Percentiles rank a stretch among this genome's conserved stretches.
Conservation (phyloP, 2,329 filamentous ascomycete genomes). For the Coniella vitis region DNA sequence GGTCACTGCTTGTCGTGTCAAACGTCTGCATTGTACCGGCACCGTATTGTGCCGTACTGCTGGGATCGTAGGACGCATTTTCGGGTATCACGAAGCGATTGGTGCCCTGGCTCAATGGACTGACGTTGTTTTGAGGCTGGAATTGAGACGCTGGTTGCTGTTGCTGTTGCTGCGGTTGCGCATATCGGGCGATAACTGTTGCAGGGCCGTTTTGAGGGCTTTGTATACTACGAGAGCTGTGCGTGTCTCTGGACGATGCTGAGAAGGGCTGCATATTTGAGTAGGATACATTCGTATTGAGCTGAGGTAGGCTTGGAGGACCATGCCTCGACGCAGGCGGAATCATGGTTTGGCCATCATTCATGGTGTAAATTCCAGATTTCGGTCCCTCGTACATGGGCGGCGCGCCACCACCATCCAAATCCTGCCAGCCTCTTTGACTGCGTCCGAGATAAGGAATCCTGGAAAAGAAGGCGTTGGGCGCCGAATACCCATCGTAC, state of each 20-base stretch:
- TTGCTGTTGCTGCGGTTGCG: conserved; percentile 3
- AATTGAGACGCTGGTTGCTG: not conserved
- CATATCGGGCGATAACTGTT: not conserved
- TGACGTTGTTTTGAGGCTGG: conserved; percentile 4
- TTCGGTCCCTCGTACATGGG: conserved; percentile 11
- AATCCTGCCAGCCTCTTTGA: conserved; percentile 23
- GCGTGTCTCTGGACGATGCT: not conserved
- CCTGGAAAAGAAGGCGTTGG: conserved; percentile 22
- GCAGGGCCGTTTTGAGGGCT: conserved; percentile 3
- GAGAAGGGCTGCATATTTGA: conserved; percentile 13
- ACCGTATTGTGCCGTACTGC: conserved; percentile 22
- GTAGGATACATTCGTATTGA: conserved; percentile 17
- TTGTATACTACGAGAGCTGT: not conserved
- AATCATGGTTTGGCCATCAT: conserved; percentile 3
- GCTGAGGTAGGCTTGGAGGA: conserved; percentile 5
- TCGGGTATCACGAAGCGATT: conserved; percentile 20
- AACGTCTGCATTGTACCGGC: conserved; percentile 17
- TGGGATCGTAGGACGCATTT: conserved; percentile 21
- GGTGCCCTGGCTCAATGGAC: conserved; percentile 8
- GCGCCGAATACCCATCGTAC: conserved; percentile 5
- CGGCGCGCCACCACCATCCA: conserved; percentile 20
- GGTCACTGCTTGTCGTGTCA: conserved; percentile 23
- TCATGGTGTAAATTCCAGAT: conserved; percentile 12
- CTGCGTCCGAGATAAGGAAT: conserved; percentile 29
- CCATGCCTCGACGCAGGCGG: conserved; percentile 4